These are phyloP conservation scores for Chytriomyces confervae DNA, from an alignment of 192 early-diverging fungal genomes.

Conservation along the genomic window DNA sequence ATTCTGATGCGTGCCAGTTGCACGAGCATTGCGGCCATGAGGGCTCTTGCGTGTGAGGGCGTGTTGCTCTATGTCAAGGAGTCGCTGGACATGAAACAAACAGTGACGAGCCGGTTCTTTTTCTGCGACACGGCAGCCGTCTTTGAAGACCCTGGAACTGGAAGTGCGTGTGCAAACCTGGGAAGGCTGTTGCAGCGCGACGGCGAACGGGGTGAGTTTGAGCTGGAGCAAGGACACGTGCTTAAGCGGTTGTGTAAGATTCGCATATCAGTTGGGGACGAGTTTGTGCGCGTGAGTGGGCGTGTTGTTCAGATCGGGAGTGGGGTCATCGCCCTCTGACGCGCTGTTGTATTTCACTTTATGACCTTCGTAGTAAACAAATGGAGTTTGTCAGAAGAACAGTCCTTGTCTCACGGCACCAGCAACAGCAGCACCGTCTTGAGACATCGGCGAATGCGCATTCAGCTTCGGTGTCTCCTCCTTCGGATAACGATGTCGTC, in stretches of 20 bases:
- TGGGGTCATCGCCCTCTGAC: slow-evolving; percentile 18
- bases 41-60: background rate
- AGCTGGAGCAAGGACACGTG: slow-evolving; percentile 37
- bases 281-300: slow-evolving; percentile 29
- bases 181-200: slow-evolving; percentile 36
- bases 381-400: no score
- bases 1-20: slow-evolving; percentile 7
- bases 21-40: background rate
- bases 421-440: no score
- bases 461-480: no score
- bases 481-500: no score
- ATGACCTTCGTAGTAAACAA: background rate
- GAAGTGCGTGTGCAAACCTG: slow-evolving; percentile 39
- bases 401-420: no score
- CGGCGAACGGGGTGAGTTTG: slow-evolving; percentile 16
- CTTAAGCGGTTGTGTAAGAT: slow-evolving; percentile 32
- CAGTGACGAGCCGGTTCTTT: slow-evolving; percentile 38
- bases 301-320: slow-evolving; percentile 38
- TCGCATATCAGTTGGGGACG: slow-evolving; percentile 29
- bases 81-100: background rate
- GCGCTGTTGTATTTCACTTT: background rate
- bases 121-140: slow-evolving; percentile 30
- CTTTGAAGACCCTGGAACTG: slow-evolving; percentile 43
- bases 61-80: slow-evolving; percentile 14
- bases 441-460: no score